Base-by-base conservation (phyloP, 2,329 filamentous ascomycete species). In the Neofusicoccum sp. region DNA sequence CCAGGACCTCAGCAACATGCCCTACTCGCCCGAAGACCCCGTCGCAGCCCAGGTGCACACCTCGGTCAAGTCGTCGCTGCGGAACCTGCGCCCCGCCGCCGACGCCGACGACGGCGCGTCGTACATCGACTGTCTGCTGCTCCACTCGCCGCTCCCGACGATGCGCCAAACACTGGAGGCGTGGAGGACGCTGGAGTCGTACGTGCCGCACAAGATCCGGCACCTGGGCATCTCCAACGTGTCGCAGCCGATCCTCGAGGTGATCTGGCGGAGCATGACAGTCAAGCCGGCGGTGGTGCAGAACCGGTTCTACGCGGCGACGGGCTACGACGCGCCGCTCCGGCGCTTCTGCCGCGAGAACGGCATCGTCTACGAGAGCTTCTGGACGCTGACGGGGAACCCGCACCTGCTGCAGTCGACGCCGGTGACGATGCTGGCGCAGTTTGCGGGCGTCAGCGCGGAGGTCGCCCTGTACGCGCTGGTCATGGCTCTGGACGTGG, bases 201-300 rank as follows among this genome's bases (percentile, higher is more conserved):
- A 88, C 68, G 86, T 91, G 1, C 60, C 89, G 0, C 70, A 81
- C 65, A 73, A 72, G 44, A 85, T 93, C 64, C 85, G 85, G 41
- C 80, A 84, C 31, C 78, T 95, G 6, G 91, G 91, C 41, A 87
- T 95, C 60, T 91, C 89, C 58, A 95, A 95, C 72, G 83, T 84
- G n/a, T 77, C 79, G n/a, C 74, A 89, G 1, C 71, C 79, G 0
- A 73, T 84, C 78, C 58, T 95, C 0, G 71, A 81, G 57, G 73
- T 75, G 4, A 74, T 92, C 1, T 79, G 80, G 62, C 68, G 77
- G 3, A 67, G 75, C 16, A 76, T 78, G 3, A 74, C 67, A 0
- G 69, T 85, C 65, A 83, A 82, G 64, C 85, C 84, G 0, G 78
- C 82, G 1, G 82, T 92, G 1, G 86, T 93, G 4, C 90, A 95